phyloP scores from a whole-genome alignment of 345 rosid species.

The Sapria himalayana region DNA sequence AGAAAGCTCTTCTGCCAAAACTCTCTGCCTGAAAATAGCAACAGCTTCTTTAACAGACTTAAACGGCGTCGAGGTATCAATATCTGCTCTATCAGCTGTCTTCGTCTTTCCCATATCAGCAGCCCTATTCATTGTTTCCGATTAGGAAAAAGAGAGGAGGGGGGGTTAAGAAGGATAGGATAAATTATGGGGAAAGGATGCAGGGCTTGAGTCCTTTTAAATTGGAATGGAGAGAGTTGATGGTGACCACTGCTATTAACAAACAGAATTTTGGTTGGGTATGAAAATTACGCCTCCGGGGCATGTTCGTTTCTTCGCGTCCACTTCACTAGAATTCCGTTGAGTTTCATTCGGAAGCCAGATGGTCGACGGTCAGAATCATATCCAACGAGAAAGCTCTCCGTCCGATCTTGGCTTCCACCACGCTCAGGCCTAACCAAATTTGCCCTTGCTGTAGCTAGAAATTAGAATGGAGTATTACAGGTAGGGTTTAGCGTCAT shows the following conservation, averaged over 20 bases:
- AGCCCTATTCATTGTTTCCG: constrained; percentile 8
- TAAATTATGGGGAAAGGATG: constrained; percentile 3
- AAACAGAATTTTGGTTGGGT: too few species aligned
- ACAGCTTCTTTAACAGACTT: constrained; percentile 68
- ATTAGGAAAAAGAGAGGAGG: constrained; percentile 1
- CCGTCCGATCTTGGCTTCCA: too few species aligned
- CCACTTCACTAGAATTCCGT: constrained; percentile 35
- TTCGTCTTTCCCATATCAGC: constrained; percentile 9
- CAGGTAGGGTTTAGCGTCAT: too few species aligned
- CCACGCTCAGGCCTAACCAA: too few species aligned
- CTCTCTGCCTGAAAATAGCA: constrained; percentile 56
- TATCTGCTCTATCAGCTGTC: constrained; percentile 36
- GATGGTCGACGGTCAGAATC: too few species aligned
- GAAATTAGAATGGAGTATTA: too few species aligned
- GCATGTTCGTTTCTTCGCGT: constrained; percentile 38
- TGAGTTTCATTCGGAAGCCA: neutral
- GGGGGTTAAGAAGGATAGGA: neutral
- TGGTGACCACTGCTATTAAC: neutral
- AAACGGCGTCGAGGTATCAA: constrained; percentile 56
- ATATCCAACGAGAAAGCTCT: too few species aligned
- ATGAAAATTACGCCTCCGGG: constrained; percentile 9
- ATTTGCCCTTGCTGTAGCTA: too few species aligned
- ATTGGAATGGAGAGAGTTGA: constrained; percentile 1
- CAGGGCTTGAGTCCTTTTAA: constrained; percentile 8
- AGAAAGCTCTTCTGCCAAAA: constrained; percentile 38